Percentiles rank a stretch among this genome's conserved stretches.
Evolutionary conservation across 1,284 basidiomycete species (phyloP).

Genomic region (Ceratobasidium sp.): DNA sequence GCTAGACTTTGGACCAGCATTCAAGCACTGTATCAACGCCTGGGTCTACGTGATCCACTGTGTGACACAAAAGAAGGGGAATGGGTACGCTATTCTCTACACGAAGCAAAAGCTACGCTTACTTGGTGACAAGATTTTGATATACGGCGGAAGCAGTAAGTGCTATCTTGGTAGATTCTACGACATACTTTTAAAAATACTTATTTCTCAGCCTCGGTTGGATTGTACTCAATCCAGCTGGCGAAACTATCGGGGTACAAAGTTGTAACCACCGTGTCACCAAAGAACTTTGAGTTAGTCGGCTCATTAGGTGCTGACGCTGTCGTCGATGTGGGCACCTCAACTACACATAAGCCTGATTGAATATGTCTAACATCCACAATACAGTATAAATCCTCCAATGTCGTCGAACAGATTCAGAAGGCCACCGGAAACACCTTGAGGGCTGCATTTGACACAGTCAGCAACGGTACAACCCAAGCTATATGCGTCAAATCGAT

Average conservation of each 20-base stretch:
- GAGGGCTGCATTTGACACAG: conserved; percentile 40
- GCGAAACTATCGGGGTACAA: conserved; percentile 53
- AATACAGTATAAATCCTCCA: conserved; percentile 15
- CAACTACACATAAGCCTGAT: too few relatives aligned
- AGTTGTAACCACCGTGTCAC: conserved; percentile 53
- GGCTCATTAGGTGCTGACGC: conserved; percentile 54
- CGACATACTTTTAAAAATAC: background rate
- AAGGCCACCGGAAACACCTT: conserved; percentile 48
- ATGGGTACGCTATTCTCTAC: conserved; percentile 15
- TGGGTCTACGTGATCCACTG: conserved; percentile 46
- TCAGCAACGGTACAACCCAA: conserved; percentile 23
- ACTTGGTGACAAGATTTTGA: conserved; percentile 12
- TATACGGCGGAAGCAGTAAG: conserved; percentile 34
- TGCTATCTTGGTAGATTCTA: too few relatives aligned
- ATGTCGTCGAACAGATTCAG: conserved; percentile 48
- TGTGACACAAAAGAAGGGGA: conserved; percentile 1
- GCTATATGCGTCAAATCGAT: conserved; percentile 26
- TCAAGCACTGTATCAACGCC: conserved; percentile 49
- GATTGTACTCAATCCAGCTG: conserved; percentile 54
- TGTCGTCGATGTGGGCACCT: conserved; percentile 48
- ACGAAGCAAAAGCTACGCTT: background rate
- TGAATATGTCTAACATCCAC: background rate
- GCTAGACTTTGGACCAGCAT: conserved; percentile 48
- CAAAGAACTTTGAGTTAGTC: conserved; percentile 52
- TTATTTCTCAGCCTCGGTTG: conserved; percentile 47